A percentile compares a stretch with the other conserved stretches of the same genome.
phyloP scores from a whole-genome alignment of 345 rosid species.

The Microcos paniculata region DNA sequence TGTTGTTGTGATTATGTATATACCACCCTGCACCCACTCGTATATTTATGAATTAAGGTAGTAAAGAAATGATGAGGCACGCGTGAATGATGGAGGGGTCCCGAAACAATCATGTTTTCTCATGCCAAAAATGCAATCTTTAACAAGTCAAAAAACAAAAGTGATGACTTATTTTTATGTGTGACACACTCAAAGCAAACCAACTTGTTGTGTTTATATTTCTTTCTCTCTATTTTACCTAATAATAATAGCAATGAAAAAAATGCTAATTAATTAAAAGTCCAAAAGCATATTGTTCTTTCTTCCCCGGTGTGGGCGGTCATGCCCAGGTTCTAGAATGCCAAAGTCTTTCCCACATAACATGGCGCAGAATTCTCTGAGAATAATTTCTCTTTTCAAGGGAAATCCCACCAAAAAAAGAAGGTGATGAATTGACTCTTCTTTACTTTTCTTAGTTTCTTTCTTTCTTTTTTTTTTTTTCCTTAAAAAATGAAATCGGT shows the following conservation, averaged over 20 bases:
- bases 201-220: neutral
- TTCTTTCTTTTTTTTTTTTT: neutral
- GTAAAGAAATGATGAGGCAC: neutral
- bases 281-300: neutral
- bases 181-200: neutral
- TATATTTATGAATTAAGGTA: no score
- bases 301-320: neutral
- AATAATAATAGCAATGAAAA: neutral
- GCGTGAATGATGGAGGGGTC: constrained; percentile 18
- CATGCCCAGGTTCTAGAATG: neutral
- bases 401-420: neutral
- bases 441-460: neutral
- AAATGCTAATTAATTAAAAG: no score
- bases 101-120: constrained; percentile 7
- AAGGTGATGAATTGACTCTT: neutral
- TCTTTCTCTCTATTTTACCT: no score
- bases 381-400: neutral
- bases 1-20: no score
- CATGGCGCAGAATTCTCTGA: constrained; percentile 7
- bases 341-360: neutral
- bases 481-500: no score
- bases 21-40: no score
- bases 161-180: neutral
- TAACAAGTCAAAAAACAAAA: constrained; percentile 3
- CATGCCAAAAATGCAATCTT: constrained; percentile 8